Evolutionary conservation across 345 rosid genomes (phyloP), one percentile per base, ranked within the genome.

Genomic region (Erodium maritimum): DNA sequence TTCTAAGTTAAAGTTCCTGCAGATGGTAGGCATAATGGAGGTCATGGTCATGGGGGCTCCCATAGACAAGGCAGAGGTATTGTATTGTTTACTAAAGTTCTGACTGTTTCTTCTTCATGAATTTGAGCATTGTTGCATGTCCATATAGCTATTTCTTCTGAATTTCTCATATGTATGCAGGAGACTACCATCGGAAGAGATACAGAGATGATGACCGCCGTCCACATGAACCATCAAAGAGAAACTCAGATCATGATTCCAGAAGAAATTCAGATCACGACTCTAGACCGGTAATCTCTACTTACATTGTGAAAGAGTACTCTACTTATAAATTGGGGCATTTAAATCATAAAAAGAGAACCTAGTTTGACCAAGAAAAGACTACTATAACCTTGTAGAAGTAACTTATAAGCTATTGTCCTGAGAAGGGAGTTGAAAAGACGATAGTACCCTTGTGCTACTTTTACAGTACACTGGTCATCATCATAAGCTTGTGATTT

Each of bases 121-220:
- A 33, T 25, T 61, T 61, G 50, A 51, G 21, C 48, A 10, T 14
- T 42, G 48, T 42, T 42, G 16, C 3, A 29, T 29, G 3, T 14
- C 12, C 14, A 29, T 29, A 29, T 13, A 19, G 37, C 48, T 17
- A 21, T 25, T 57, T 64, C 33, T 53, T 52, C 59, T 53, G 20
- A 65, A 29, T 51, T 21, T 20, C 52, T 57, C 42, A 62, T 52
- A 33, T 65, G 50, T 63, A 51, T 23, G 37, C 60, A 45, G 60
- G 71, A 88, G 99, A 91, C 80, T 80, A 76, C 48, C 77, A 79
- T 58, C 81, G 95, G 29, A 91, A 91, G 74, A 72, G 99, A 58
- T 63, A 77, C 56, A 77, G 99, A 61, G 96, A 91, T 9, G 95
- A 91, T 81, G 96, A 91, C 69, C 89, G 79, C 14, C 81, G 73